Evolutionary conservation across 768 basidiomycete genomes (phyloP), one percentile per base, ranked within the genome.

Genomic region (Sporobolomyces phaffii): DNA sequence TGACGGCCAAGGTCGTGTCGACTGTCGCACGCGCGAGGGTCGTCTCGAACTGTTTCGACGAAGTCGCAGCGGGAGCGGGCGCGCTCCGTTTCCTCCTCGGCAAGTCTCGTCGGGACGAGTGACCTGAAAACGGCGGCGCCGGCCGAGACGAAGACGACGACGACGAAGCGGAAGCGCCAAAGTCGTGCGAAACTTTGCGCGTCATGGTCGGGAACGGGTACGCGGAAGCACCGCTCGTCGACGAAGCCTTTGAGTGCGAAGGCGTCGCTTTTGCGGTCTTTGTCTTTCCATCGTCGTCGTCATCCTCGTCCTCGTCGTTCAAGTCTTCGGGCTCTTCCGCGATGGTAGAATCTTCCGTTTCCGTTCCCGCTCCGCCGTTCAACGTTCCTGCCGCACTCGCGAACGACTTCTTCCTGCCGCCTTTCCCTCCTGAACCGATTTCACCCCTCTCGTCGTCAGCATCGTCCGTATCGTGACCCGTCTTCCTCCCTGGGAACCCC

Each of bases 1-100:
- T 98, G 14, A 99, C 94, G n/a, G 94, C 96, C 24, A 99, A 80
- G 2, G 96, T 98, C 7, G 89, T 89, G 74, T 99, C 96, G 60
- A 90, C 88, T 7, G 87, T 87, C 10, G 96, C 96, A 41, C 94
- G 83, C n/a, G 92, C 57, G 40, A n/a, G 65, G 61, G 38, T 53
- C 48, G 45, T 58, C 31, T 58, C 56, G 31, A 58, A 58, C 56
- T 58, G 56, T 45, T 58, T 58, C 18, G 56, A 38, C 20, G 54
- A 57, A 8, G 54, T 57, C 28, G 54, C 54, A 18, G 38, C 26
- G 52, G 54, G 60, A 31, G 28, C 58, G 22, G 59, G 61, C 18
- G 51, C 34, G 31, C 33, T 29, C 41, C 52, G n/a, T 31, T 65
- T 52, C 63, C 31, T 43, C 34, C 26, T 73, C 63, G 53, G 44